Evolutionary conservation across 345 rosid genomes (phyloP), one percentile per base, ranked within the genome.

Genomic region (Acer yangbiense): DNA sequence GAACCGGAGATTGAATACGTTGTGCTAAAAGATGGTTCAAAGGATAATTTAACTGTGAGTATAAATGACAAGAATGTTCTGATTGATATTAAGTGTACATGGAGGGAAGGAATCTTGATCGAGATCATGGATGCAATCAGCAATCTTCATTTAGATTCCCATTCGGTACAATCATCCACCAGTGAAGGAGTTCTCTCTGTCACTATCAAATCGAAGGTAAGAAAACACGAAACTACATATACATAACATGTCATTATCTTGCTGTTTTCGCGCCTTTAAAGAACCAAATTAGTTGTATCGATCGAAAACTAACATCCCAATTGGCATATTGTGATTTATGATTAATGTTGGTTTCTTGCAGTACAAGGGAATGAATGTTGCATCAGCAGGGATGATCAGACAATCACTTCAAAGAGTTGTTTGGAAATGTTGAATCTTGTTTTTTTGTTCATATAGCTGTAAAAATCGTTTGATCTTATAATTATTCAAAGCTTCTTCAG

Each of bases 31-130:
- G 89, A 86, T 64, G 83, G 85, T 76, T 62, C 88, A 71, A 54
- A 81, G 25, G 88, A 85, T 68, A 83, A 78, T 65, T 25, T 89
- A 69, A 80, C 78, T 20, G 86, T 94, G 18, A 79, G 82, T 74
- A 72, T 75, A 64, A 86, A 80, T 10, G 89, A 89, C 10, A 83
- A 82, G 62, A 92, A 88, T 68, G 90, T 91, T 76, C 54, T 81
- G 75, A 90, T 94, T 25, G 95, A 93, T 79, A 81, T 96, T 39
- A 85, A 82, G 73, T 90, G 98, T 83, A 80, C 80, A n/a, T 94
- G 92, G 94, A 89, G 86, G 83, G 99, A 96, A 74, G 95, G 98
- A 52, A 57, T 92, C 68, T 79, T 96, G 84, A 87, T 96, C 5
- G 94, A 90, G 86, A 85, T 94, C 62, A 87, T 96, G 87, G 95